A percentile compares a stretch with the other conserved stretches of the same genome.
Conservation (phyloP, 2,329 filamentous ascomycete genomes). For the Alternaria gansuensis region DNA sequence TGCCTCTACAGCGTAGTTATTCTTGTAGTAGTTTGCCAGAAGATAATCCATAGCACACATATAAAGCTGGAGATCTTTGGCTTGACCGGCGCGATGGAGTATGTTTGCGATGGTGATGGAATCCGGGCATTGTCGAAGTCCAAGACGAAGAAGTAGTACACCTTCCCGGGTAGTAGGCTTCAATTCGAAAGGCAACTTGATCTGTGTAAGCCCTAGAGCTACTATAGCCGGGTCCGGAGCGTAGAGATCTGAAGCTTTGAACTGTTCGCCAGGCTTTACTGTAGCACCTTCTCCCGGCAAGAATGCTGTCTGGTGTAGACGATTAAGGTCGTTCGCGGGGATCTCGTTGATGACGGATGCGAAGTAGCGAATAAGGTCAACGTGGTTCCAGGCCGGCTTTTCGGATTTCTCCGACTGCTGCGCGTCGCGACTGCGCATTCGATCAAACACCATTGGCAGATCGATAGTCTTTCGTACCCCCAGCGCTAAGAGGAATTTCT, state of each 20-base stretch:
- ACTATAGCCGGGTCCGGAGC: constrained; percentile 48
- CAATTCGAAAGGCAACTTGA: constrained; percentile 82
- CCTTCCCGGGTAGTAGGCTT: constrained; percentile 65
- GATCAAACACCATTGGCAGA: constrained; percentile 88
- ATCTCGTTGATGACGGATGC: constrained; percentile 91
- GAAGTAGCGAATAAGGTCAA: constrained; percentile 93
- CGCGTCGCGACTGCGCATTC: constrained; percentile 72
- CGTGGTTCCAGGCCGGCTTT: constrained; percentile 80
- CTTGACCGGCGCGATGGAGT: constrained; percentile 71
- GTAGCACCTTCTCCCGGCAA: constrained; percentile 70
- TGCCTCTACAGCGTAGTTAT: constrained; percentile 73
- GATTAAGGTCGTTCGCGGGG: constrained; percentile 79
- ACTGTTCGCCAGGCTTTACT: constrained; percentile 44
- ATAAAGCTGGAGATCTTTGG: constrained; percentile 64
- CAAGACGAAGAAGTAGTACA: constrained; percentile 75
- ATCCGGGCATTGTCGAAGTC: constrained; percentile 75
- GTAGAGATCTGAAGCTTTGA: constrained; percentile 50
- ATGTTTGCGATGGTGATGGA: constrained; percentile 79
- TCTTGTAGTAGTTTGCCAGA: constrained; percentile 77
- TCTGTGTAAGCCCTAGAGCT: constrained; percentile 53
- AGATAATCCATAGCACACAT: constrained; percentile 81
- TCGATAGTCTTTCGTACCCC: constrained; percentile 97
- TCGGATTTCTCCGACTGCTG: constrained; percentile 54
- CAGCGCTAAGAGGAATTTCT: constrained; percentile 83
- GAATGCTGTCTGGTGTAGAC: constrained; percentile 78